Percentiles rank a stretch among this genome's conserved stretches.
Conservation (phyloP, 2,329 filamentous ascomycete genomes). For the Penicillium griseofulvum region DNA sequence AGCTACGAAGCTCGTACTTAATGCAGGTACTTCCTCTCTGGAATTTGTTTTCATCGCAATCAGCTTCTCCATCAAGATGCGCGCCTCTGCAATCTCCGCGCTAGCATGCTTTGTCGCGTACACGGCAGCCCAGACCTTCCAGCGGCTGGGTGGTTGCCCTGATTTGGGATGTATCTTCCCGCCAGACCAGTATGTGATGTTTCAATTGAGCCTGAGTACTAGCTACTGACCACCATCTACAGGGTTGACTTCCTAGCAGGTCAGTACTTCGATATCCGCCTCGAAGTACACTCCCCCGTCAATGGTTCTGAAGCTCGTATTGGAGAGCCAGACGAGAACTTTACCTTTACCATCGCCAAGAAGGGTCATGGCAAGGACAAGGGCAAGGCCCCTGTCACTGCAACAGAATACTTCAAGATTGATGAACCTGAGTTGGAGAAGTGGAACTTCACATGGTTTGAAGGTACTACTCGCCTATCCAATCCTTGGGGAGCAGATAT, state of each 20-base stretch:
- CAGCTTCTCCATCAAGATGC: slow-evolving; percentile 21
- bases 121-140: slow-evolving; percentile 52
- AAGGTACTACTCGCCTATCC: slow-evolving; percentile 49
- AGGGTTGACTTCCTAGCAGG: slow-evolving; percentile 78
- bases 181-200: slow-evolving; percentile 52
- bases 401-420: slow-evolving; percentile 66
- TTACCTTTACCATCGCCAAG: slow-evolving; percentile 71
- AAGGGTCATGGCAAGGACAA: slow-evolving; percentile 46
- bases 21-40: background rate
- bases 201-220: background rate
- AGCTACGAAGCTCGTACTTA: background rate
- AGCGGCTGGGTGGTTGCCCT: slow-evolving; percentile 56
- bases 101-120: slow-evolving; percentile 27
- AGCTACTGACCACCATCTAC: background rate
- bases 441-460: slow-evolving; percentile 83
- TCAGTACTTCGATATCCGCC: slow-evolving; percentile 78
- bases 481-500: background rate
- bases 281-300: slow-evolving; percentile 76
- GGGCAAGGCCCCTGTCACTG: slow-evolving; percentile 44
- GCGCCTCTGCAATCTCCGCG: slow-evolving; percentile 21
- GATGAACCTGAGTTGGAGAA: slow-evolving; percentile 70
- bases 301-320: slow-evolving; percentile 79
- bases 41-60: background rate
- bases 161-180: slow-evolving; percentile 58
- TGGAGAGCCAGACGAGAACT: slow-evolving; percentile 66